Evolutionary conservation across 2,329 filamentous ascomycete genomes (phyloP).

Genomic region (Tolypocladium endophyticum): DNA sequence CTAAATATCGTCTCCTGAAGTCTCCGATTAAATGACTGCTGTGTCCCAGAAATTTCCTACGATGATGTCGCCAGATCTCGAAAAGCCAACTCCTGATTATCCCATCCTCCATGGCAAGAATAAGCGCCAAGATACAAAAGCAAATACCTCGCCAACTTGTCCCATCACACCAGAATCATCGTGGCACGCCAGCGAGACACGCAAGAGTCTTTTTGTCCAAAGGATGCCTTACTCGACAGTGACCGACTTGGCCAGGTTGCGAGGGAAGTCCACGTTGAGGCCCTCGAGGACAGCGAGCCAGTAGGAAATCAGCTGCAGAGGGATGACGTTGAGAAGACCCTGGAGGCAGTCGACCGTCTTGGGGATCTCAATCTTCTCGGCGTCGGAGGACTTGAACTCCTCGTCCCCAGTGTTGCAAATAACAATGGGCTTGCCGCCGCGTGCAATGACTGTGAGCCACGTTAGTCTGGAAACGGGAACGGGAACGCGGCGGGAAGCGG

Average conservation of each 20-base stretch:
- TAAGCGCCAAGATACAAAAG: background rate
- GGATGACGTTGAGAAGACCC: conserved; percentile 95
- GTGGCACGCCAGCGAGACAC: conserved; percentile 5
- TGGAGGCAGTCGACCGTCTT: conserved; percentile 92
- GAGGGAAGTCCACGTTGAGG: conserved; percentile 95
- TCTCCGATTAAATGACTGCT: conserved; percentile 4
- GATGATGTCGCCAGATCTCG: conserved; percentile 7
- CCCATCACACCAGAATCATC: conserved; percentile 1
- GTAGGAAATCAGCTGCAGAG: conserved; percentile 95
- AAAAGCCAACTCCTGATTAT: conserved; percentile 10
- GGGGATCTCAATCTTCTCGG: conserved; percentile 95
- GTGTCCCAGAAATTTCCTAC: conserved; percentile 1
- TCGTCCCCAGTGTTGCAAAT: conserved; percentile 89
- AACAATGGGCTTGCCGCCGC: conserved; percentile 91
- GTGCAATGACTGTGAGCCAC: conserved; percentile 65
- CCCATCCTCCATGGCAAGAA: conserved; percentile 3
- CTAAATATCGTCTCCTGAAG: background rate
- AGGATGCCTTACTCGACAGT: conserved; percentile 78
- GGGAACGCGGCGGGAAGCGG: background rate
- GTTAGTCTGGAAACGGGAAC: conserved; percentile 7
- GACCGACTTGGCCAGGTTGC: conserved; percentile 97
- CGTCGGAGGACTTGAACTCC: conserved; percentile 81
- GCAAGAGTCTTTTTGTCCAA: background rate
- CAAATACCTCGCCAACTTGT: background rate
- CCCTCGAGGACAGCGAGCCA: conserved; percentile 96